phyloP scores from a whole-genome alignment of 2,329 filamentous ascomycete species.

The Penicillium digitatum region DNA sequence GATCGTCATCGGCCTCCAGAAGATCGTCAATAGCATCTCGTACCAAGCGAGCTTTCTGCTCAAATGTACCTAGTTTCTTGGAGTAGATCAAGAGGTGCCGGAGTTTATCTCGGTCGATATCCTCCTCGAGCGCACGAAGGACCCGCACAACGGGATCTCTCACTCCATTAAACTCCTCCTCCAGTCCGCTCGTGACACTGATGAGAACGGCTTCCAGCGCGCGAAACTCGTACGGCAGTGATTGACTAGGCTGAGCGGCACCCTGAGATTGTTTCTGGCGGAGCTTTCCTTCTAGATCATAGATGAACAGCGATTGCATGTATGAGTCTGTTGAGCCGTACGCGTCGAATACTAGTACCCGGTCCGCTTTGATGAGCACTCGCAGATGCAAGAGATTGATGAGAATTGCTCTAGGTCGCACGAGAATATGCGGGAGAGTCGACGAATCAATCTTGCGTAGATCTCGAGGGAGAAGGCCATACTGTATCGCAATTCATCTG shows the following conservation, averaged over 20 bases:
- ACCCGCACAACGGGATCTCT: slow-evolving; percentile 88
- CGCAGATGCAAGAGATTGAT: slow-evolving; percentile 95
- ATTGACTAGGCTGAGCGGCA: slow-evolving; percentile 40
- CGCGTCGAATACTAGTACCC: slow-evolving; percentile 91
- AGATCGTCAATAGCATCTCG: slow-evolving; percentile 93
- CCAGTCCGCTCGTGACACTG: slow-evolving; percentile 84
- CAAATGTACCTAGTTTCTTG: slow-evolving; percentile 93
- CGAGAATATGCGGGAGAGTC: slow-evolving; percentile 88
- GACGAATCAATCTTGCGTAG: slow-evolving; percentile 97
- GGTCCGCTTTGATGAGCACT: slow-evolving; percentile 90
- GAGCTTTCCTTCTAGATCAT: slow-evolving; percentile 89
- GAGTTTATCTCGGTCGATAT: slow-evolving; percentile 92
- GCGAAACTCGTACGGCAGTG: slow-evolving; percentile 89
- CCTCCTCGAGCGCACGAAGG: slow-evolving; percentile 85
- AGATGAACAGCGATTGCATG: slow-evolving; percentile 95
- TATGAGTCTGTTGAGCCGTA: slow-evolving; percentile 94
- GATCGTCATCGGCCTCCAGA: slow-evolving; percentile 91
- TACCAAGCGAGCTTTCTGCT: slow-evolving; percentile 92
- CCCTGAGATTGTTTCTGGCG: slow-evolving; percentile 65
- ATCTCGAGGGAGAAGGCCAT: slow-evolving; percentile 87
- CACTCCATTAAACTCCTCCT: slow-evolving; percentile 91
- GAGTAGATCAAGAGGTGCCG: slow-evolving; percentile 87
- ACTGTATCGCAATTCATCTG: slow-evolving; percentile 50
- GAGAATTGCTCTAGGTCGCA: slow-evolving; percentile 87
- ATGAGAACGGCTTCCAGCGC: slow-evolving; percentile 93